These are phyloP conservation scores for Fusarium sp. DNA, from an alignment of 2,329 filamentous ascomycete genomes.

Conservation along the genomic window DNA sequence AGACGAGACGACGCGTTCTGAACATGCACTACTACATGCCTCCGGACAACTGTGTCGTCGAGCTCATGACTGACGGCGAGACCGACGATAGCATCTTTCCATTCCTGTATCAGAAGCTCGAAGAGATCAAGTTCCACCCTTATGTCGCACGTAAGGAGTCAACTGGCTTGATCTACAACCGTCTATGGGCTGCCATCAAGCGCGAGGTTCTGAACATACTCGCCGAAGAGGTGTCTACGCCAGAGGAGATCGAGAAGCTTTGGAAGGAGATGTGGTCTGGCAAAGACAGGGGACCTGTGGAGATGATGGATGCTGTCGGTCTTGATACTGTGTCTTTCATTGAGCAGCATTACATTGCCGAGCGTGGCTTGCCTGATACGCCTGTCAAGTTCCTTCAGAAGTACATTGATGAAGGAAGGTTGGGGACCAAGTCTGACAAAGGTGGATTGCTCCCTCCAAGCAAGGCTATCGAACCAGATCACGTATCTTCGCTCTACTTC, in stretches of 20 bases:
- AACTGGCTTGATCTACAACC: constrained; percentile 12
- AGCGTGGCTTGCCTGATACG: background rate
- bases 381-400: constrained; percentile 5
- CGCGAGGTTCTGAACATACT: background rate
- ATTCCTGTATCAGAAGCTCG: background rate
- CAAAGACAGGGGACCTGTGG: background rate
- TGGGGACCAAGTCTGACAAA: constrained; percentile 4
- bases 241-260: background rate
- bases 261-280: constrained; percentile 9
- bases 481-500: background rate
- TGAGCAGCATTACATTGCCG: constrained; percentile 4
- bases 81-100: background rate
- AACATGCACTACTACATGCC: constrained; percentile 23
- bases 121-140: background rate
- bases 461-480: fast-evolving
- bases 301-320: constrained; percentile 10
- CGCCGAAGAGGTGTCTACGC: background rate
- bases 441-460: background rate
- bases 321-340: constrained; percentile 14
- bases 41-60: background rate
- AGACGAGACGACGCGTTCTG: background rate
- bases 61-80: constrained; percentile 8
- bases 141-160: constrained; percentile 14
- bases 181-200: constrained; percentile 9
- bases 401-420: background rate